Percentiles rank a stretch among this genome's conserved stretches.
Conservation (phyloP, 805 yeast species). For the Candida coquimbonensis region DNA sequence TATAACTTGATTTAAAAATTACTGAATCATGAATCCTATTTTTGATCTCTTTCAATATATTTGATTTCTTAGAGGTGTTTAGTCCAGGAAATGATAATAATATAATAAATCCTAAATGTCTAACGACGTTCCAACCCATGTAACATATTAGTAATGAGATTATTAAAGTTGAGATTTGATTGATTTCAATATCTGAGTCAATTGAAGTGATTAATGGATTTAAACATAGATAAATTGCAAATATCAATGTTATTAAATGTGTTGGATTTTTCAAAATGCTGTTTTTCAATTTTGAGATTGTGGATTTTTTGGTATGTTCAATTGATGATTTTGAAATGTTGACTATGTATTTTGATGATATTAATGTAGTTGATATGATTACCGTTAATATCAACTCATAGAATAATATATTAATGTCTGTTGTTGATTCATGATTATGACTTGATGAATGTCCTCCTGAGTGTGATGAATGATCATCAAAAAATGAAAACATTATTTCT, state of each 20-base stretch:
- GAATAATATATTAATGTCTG: constrained; percentile 16
- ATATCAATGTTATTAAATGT: constrained; percentile 38
- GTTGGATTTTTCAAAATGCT: constrained; percentile 23
- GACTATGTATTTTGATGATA: constrained; percentile 24
- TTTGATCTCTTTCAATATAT: constrained; percentile 34
- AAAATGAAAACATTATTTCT: constrained; percentile 45
- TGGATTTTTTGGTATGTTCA: neutral
- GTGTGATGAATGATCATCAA: constrained; percentile 14
- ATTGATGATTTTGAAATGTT: neutral
- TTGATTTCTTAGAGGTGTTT: constrained; percentile 28
- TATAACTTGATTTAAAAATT: constrained; percentile 43
- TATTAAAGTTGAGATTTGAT: constrained; percentile 38
- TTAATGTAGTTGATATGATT: constrained; percentile 25
- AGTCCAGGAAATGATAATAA: constrained; percentile 46
- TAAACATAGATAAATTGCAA: constrained; percentile 32
- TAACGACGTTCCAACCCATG: constrained; percentile 47
- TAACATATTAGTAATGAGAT: constrained; percentile 39
- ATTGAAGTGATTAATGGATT: constrained; percentile 26
- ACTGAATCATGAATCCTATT: constrained; percentile 42
- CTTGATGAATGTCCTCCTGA: constrained; percentile 11
- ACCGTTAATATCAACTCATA: constrained; percentile 26
- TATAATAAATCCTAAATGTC: constrained; percentile 44
- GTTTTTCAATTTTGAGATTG: constrained; percentile 8
- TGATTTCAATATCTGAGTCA: constrained; percentile 26
- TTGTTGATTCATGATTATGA: constrained; percentile 23